Base-by-base conservation (phyloP, 495 filamentous ascomycete genomes). In the Letharia columbiana region DNA sequence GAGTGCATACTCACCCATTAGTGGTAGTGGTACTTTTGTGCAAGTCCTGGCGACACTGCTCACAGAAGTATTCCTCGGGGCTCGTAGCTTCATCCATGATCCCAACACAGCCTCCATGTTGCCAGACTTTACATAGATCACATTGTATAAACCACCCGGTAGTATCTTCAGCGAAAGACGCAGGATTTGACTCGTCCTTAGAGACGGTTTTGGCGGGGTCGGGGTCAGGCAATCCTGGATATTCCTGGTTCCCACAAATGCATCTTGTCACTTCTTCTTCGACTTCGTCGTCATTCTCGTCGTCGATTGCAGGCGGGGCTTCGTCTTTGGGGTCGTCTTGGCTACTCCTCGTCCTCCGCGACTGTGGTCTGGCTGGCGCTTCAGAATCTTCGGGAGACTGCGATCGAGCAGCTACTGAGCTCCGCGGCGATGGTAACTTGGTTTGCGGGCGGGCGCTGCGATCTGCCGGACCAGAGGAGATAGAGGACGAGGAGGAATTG, bases 101-200 rank as follows among this genome's bases (percentile, higher is more conserved):
- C 47, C 94, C 94, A 61, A 99, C 95, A 77, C 94, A 99, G 65
- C 91, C 92, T 73, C 94, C 95, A 72, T 99, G 94, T 73, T 99
- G 94, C 94, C 94, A 99, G 63, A 97, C 94, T 75, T 96, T 95
- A 78, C 94, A 99, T 60, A 85, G 80, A 76, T 99, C 94, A 84
- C 94, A 99, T 79, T 98, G 94, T 67, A 99, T 92, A 75, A 96
- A 99, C 75, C 98, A 88, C 20, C 93, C 92, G 47, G 94, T 93
- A 60, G 90, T 80, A 58, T 96, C 93, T 71, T 98, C 92, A 39
- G 87, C 83, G 59, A 91, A 77, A 61, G 87, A 80, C 31, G 77
- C 66, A 47, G 70, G 76, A 63, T 83, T 76, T 39, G 83, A 77
- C 65, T 83, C 81, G 64, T 75, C 78, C 45, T 78, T 81, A n/a